These are phyloP conservation scores for Pseudoneurospora amorphoporcata DNA, from an alignment of 495 filamentous ascomycete species.

Conservation along the genomic window DNA sequence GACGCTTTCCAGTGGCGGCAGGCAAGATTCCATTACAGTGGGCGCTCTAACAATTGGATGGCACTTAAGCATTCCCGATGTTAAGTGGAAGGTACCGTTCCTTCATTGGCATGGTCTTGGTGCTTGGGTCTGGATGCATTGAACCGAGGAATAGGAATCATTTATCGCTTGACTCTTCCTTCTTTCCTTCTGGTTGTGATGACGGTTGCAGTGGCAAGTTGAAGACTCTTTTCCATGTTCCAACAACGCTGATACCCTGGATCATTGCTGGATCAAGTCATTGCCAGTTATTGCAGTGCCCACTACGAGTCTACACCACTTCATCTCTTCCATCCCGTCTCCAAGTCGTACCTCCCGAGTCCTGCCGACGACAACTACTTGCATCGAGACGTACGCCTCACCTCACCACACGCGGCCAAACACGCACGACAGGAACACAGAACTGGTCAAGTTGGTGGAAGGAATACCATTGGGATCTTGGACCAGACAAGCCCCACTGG, in stretches of 20 bases:
- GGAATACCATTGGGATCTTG: background rate
- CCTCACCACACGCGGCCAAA: background rate
- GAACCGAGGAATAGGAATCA: background rate
- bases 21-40: background rate
- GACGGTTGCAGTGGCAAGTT: background rate
- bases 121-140: background rate
- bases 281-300: background rate
- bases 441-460: background rate
- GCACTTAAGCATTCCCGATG: background rate
- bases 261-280: background rate
- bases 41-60: background rate
- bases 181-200: background rate
- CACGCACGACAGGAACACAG: background rate
- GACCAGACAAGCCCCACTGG: background rate
- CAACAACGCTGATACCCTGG: background rate
- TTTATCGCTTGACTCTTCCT: background rate
- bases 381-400: background rate
- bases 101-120: background rate
- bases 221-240: background rate
- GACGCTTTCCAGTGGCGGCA: background rate
- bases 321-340: background rate
- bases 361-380: background rate
- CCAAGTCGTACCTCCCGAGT: background rate
- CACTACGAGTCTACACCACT: background rate
- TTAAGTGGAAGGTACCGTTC: no score